Conservation (phyloP, 192 early-diverging fungal genomes). For the Coemansia sp. region DNA sequence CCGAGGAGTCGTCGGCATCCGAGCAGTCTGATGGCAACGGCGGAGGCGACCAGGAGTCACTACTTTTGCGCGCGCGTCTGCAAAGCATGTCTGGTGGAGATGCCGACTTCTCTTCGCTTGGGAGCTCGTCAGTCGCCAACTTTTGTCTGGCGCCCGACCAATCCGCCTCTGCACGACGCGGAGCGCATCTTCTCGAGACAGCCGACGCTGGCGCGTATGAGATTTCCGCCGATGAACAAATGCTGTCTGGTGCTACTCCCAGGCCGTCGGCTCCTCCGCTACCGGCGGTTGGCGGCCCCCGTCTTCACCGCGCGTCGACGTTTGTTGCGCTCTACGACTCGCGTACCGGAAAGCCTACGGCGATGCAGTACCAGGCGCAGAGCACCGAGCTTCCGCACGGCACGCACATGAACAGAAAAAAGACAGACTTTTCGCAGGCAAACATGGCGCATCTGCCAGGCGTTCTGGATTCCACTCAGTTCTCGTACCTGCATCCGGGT, state of each 20-base stretch:
- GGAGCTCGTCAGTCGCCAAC: not conserved
- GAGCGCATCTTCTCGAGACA: slow-evolving; percentile 4
- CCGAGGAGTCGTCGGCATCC: not conserved
- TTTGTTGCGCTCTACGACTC: slow-evolving; percentile 19
- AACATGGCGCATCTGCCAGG: slow-evolving; percentile 35
- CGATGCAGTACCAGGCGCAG: slow-evolving; percentile 39
- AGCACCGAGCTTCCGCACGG: slow-evolving; percentile 39
- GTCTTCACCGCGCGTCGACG: slow-evolving; percentile 13
- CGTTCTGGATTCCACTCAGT: slow-evolving; percentile 39
- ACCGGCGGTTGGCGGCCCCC: not conserved
- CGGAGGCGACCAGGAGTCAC: not conserved
- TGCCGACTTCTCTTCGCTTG: not conserved
- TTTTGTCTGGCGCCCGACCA: slow-evolving; percentile 8
- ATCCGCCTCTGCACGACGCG: not conserved
- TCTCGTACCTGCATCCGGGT: slow-evolving; percentile 41
- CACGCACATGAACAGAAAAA: slow-evolving; percentile 30
- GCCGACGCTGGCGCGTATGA: too few relatives aligned
- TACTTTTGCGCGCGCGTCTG: not conserved
- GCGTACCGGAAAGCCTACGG: slow-evolving; percentile 4
- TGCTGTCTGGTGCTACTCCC: not conserved
- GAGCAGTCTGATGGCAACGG: not conserved
- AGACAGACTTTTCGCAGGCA: slow-evolving; percentile 45
- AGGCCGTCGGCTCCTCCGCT: not conserved
- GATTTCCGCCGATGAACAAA: not conserved
- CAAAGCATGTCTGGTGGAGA: not conserved